phyloP scores from a whole-genome alignment of 441 rosid genomes.

The Arabidopsis hybrid region DNA sequence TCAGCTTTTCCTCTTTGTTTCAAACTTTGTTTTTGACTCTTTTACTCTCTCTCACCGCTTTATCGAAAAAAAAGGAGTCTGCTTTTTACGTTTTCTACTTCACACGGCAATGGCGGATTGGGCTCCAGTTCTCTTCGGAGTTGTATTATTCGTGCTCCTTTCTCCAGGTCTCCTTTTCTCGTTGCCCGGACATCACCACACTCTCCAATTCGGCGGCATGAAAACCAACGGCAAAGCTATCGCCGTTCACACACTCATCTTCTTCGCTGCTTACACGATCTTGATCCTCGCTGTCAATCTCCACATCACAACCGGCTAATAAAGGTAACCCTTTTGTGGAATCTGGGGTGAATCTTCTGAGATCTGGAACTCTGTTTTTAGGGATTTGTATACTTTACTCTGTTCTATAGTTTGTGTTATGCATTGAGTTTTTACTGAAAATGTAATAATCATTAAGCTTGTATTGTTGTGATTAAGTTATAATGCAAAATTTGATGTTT shows the following conservation, averaged over 20 bases:
- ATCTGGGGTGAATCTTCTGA: constrained; percentile 29
- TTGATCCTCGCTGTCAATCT: constrained; percentile 74
- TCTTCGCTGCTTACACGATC: constrained; percentile 78
- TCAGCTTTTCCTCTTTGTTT: constrained; percentile 10
- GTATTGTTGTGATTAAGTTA: constrained; percentile 3
- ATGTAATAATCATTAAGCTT: constrained; percentile 25
- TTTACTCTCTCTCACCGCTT: constrained; percentile 18
- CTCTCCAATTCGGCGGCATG: constrained; percentile 78
- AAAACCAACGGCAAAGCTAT: constrained; percentile 95
- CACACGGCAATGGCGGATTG: constrained; percentile 80
- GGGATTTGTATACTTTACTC: constrained; percentile 17
- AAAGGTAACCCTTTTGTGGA: constrained; percentile 32
- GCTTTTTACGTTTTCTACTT: constrained; percentile 21
- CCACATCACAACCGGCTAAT: constrained; percentile 78
- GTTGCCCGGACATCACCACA: constrained; percentile 69
- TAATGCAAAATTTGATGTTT: not conserved
- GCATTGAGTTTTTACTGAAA: not conserved
- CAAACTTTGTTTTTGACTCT: constrained; percentile 24
- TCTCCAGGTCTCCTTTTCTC: constrained; percentile 86
- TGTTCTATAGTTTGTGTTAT: constrained; percentile 17
- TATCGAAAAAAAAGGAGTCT: constrained; percentile 13
- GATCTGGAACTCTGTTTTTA: constrained; percentile 26
- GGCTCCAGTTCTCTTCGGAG: constrained; percentile 92
- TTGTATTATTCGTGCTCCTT: constrained; percentile 77
- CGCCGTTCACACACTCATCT: constrained; percentile 79